phyloP scores from a whole-genome alignment of 2,329 filamentous ascomycete genomes.

The Coniella vitis region DNA sequence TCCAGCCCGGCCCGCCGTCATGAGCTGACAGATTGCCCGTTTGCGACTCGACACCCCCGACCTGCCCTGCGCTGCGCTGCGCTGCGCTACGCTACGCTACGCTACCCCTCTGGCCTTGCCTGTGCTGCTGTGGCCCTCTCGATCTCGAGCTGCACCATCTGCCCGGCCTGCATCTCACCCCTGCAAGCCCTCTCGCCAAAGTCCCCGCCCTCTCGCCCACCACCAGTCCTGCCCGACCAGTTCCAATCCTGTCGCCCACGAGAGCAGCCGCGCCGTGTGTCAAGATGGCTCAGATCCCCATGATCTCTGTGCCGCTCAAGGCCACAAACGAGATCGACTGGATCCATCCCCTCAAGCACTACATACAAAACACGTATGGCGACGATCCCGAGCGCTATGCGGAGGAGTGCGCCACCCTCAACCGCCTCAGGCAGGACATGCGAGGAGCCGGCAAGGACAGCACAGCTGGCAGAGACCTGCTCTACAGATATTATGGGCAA shows the following conservation, averaged over 20 bases:
- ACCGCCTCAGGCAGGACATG: conserved; percentile 96
- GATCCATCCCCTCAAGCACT: conserved; percentile 83
- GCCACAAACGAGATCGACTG: conserved; percentile 97
- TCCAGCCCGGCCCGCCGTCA: conserved; percentile 12
- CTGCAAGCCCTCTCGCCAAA: conserved; percentile 12
- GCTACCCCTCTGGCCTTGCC: neutral
- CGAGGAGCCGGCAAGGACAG: conserved; percentile 95
- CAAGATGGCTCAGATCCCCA: conserved; percentile 76
- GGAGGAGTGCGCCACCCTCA: conserved; percentile 91
- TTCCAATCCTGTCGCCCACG: neutral
- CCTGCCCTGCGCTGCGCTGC: conserved; percentile 9
- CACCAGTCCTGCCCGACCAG: neutral
- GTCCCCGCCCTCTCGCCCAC: conserved; percentile 10
- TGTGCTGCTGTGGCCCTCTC: too few species aligned
- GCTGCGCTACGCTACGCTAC: neutral
- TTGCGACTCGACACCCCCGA: neutral
- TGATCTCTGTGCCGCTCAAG: conserved; percentile 92
- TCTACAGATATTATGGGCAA: conserved; percentile 97
- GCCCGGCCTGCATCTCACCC: conserved; percentile 1
- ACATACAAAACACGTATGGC: conserved; percentile 89
- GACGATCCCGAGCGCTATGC: conserved; percentile 94
- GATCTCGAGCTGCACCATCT: too few species aligned
- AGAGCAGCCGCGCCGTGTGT: neutral
- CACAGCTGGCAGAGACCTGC: conserved; percentile 81
- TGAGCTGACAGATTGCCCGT: conserved; percentile 7